phyloP scores from a whole-genome alignment of 163 green algal genomes.

The Dunaliella salina region DNA sequence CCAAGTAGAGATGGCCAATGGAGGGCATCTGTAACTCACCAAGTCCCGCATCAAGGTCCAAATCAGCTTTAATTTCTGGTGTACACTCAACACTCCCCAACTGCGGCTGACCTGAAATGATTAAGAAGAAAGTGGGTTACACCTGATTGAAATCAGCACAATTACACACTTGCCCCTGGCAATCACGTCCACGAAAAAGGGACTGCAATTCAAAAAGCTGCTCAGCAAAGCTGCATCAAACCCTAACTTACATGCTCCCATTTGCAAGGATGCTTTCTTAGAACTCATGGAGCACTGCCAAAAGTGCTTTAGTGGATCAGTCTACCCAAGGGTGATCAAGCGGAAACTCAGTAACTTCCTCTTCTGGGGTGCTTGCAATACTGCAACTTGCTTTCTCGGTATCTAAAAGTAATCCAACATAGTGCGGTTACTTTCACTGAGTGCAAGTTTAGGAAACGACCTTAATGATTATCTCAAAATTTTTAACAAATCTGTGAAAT shows the following conservation, averaged over 20 bases:
- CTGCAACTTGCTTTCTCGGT: no score
- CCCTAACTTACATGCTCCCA: background rate
- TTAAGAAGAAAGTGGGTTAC: background rate
- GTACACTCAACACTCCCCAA: slow-evolving; percentile 4
- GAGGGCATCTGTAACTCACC: background rate
- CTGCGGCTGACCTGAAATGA: background rate
- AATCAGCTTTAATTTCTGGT: slow-evolving; percentile 2
- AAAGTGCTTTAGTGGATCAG: no score
- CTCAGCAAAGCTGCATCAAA: background rate
- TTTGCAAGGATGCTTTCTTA: background rate
- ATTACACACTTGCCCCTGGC: no score
- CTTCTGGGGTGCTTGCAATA: no score
- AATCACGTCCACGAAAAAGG: background rate
- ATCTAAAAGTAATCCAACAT: no score
- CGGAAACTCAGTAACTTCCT: no score
- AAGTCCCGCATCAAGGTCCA: slow-evolving; percentile 7
- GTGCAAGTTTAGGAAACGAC: no score
- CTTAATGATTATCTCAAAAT: no score
- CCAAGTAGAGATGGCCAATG: background rate
- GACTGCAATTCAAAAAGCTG: background rate
- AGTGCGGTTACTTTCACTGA: no score
- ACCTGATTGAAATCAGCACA: background rate
- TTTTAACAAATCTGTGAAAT: no score
- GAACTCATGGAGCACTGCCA: no score
- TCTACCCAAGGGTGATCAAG: no score